Percentiles rank a stretch among this genome's conserved stretches.
These are phyloP conservation scores for Immersiella caudata DNA, from an alignment of 495 filamentous ascomycete genomes.

Conservation along the genomic window DNA sequence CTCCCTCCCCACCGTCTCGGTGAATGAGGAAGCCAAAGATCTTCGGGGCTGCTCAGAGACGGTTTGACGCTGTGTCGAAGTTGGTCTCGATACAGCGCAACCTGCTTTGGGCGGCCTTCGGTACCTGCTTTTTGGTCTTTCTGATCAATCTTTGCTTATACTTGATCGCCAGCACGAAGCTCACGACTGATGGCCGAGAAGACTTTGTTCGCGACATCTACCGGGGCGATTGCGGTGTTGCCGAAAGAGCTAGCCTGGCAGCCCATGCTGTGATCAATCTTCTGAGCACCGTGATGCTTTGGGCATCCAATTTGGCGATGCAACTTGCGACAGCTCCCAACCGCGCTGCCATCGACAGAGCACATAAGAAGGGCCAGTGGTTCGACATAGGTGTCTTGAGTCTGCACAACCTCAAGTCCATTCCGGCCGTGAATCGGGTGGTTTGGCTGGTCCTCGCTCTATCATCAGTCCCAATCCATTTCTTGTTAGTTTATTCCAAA, in stretches of 20 bases:
- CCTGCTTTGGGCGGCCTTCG: slow-evolving; percentile 8
- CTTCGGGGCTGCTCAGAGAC: too few relatives aligned
- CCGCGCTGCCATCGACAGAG: not conserved
- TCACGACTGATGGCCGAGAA: not conserved
- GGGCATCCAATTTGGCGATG: slow-evolving; percentile 14
- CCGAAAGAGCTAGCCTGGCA: not conserved
- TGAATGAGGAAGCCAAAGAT: too few relatives aligned
- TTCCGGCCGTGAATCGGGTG: not conserved
- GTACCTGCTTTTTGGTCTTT: slow-evolving; percentile 1
- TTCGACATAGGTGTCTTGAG: slow-evolving; percentile 11
- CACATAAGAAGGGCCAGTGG: slow-evolving; percentile 9
- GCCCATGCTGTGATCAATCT: slow-evolving; percentile 9
- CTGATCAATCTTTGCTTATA: not conserved
- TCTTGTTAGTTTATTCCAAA: not conserved
- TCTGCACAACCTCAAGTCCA: not conserved
- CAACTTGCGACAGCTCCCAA: not conserved
- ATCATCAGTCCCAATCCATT: not conserved
- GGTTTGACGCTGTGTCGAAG: not conserved
- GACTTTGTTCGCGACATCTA: slow-evolving; percentile 6
- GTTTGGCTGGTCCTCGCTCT: not conserved
- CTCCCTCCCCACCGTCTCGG: too few relatives aligned
- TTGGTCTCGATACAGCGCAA: not conserved
- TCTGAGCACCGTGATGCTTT: slow-evolving; percentile 7
- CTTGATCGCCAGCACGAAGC: not conserved
- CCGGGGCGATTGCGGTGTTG: not conserved